Base-by-base conservation (phyloP, 1,284 basidiomycete species). In the Thecaphora frezii region DNA sequence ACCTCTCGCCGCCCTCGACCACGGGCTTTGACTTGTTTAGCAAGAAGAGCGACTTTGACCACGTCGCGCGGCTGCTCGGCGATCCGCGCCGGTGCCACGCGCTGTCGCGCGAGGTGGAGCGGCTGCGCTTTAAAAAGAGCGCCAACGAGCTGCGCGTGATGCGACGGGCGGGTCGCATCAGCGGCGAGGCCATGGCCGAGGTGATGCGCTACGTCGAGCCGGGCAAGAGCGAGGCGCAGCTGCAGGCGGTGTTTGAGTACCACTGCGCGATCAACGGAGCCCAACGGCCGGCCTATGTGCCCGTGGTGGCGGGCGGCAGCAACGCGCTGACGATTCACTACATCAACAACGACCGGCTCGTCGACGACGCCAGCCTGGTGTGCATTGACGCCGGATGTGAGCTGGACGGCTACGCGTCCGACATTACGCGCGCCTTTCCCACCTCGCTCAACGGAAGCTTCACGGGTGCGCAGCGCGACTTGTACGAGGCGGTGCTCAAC, bases 401-500 rank as follows among this genome's bases (percentile, higher is more conserved):
- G 58, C 69, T 56, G 37, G 91, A 89, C 65, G 91, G 91, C 46
- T 98, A 98, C 76, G 91, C 92, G 1, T 93, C 91, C 40, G 94
- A 98, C 79, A 97, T 98, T 69, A 97, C 93, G 8, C 89, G 94
- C 39, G 93, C 93, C 16, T 97, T 88, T 78, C 94, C 96, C 1
- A 87, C 86, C 14, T 62, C 66, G 3, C 51, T 55, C 21, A 47
- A 68, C 39, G 62, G 67, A 0, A 45, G 41, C 18, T 98, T 97
- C 79, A 87, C 87, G 1, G 73, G 83, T 0, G 83, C 93, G 1
- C 96, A 99, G 77, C 83, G 84, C 24, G 92, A 93, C 53, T 85
- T 99, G 13, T 99, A 99, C 81, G 82, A 86, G 10, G 90, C 89
- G 7, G 86, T 93, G 2, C 83, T 93, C n/a, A 82, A 84, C 16